A percentile compares a stretch with the other conserved stretches of the same genome.
phyloP scores from a whole-genome alignment of 345 rosid species.

The Populus euphratica region DNA sequence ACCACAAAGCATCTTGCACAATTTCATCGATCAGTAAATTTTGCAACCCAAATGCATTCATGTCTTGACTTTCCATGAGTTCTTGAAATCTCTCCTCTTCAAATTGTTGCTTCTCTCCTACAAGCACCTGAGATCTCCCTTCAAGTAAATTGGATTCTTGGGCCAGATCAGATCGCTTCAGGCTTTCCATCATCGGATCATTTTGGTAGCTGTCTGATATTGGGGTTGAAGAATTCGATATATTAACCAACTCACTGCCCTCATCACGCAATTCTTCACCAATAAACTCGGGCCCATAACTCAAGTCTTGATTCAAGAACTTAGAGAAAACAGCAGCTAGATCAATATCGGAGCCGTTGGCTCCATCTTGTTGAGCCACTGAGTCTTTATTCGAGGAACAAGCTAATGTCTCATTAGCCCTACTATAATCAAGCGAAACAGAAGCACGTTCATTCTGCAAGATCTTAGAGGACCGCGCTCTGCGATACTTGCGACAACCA shows the following conservation, averaged over 20 bases:
- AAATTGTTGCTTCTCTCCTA: conserved; percentile 1
- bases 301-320: conserved; percentile 42
- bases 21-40: conserved; percentile 38
- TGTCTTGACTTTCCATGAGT: conserved; percentile 15
- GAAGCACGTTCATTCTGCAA: conserved; percentile 15
- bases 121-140: conserved; percentile 16
- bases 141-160: conserved; percentile 12
- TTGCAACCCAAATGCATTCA: conserved; percentile 29
- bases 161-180: conserved; percentile 1
- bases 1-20: conserved; percentile 36
- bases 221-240: conserved; percentile 16
- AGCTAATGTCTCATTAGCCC: conserved; percentile 10
- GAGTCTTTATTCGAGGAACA: conserved; percentile 6
- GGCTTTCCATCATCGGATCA: conserved; percentile 14
- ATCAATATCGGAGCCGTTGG: conserved; percentile 45
- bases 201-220: conserved; percentile 5
- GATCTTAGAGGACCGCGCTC: conserved; percentile 39
- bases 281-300: conserved; percentile 13
- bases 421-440: conserved; percentile 6
- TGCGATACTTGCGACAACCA: conserved; percentile 70
- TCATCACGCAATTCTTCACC: conserved; percentile 2
- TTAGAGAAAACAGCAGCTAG: conserved; percentile 70
- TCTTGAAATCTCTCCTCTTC: conserved; percentile 20
- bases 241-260: not conserved
- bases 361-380: not conserved